Percentiles rank a stretch among this genome's conserved stretches.
These are phyloP conservation scores for Aspergillus phoenicis DNA, from an alignment of 2,329 filamentous ascomycete species.

Conservation along the genomic window DNA sequence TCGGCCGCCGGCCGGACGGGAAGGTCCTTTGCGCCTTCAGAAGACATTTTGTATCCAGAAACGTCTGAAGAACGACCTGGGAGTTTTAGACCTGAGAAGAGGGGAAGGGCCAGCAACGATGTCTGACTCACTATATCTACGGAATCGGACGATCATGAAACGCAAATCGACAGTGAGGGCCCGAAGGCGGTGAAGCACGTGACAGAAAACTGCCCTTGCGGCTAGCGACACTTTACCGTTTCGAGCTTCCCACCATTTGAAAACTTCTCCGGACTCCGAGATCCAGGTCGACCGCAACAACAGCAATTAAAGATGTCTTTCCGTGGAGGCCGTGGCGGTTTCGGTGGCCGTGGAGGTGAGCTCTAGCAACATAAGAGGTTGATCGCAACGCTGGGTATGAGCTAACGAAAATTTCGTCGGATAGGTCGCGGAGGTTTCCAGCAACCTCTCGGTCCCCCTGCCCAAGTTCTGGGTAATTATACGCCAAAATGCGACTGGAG, in stretches of 20 bases:
- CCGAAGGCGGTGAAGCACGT: constrained; percentile 40
- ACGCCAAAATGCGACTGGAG: constrained; percentile 2
- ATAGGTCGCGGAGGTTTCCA: constrained; percentile 65
- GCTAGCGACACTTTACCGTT: constrained; percentile 44
- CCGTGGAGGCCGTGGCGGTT: constrained; percentile 58
- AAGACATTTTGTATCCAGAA: constrained; percentile 33
- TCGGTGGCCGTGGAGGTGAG: constrained; percentile 46
- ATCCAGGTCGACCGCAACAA: constrained; percentile 31
- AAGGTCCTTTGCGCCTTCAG: constrained; percentile 40
- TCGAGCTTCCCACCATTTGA: constrained; percentile 49
- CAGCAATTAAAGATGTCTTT: constrained; percentile 61
- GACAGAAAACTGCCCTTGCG: constrained; percentile 37
- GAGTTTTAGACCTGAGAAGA: constrained; percentile 27
- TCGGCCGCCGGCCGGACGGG: constrained; percentile 39
- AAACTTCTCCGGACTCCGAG: constrained; percentile 40
- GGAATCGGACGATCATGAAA: constrained; percentile 12
- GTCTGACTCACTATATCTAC: constrained; percentile 12
- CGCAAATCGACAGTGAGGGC: constrained; percentile 25
- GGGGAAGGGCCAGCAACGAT: constrained; percentile 16
- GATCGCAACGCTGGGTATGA: constrained; percentile 15
- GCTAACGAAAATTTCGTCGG: constrained; percentile 41
- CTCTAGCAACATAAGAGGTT: constrained; percentile 28
- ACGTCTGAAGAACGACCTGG: constrained; percentile 15
- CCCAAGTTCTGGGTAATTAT: constrained; percentile 59
- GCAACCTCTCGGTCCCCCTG: constrained; percentile 63